Base-by-base conservation (phyloP, 2,329 filamentous ascomycete species). In the Xylariomycetidae sp. region DNA sequence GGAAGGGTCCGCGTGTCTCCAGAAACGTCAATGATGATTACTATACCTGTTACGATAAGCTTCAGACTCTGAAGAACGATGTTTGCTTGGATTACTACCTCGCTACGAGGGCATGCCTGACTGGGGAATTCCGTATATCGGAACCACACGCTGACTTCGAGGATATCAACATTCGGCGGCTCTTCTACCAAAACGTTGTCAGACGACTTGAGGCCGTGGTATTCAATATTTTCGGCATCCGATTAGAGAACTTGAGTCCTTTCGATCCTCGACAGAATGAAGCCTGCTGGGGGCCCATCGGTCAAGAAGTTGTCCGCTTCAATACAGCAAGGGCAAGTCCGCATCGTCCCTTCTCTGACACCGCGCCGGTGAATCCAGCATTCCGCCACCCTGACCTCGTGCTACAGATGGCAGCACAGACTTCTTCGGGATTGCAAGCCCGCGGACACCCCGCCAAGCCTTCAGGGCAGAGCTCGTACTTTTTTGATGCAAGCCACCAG, bases 111-210 rank as follows among this genome's bases (percentile, higher is more conserved):
- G 33, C 33, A 22, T 35, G 33, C 33, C 22, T 35, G 2, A 13
- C 19, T n/a, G 19, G 27, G 27, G 33, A 35, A 15, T 35, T 30
- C 7, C 27, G 8, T 20, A 27, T 29, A 3, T 2, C 17, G 12
- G 27, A 24, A 22, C 12, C 30, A 15, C 27, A n/a, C 2, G 10
- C 17, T 17, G 7, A 6, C 8, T 35, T 35, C 13, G 33, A 35
- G 12, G 20, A 17, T 17, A n/a, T 13, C 6, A 35, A 24, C 10
- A 29, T 35, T 4, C 33, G 31, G 13, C 8, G 33, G 17, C 33
- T 35, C 16, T 35, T 35, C 28, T 35, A 35, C 13, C 27, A 31
- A 9, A 35, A 35, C 8, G 28, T 35, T n/a, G 18, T 35, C 33
- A 31, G 31, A 26, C 22, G 33, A 26, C 33, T 35, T 10, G 33